Percentiles rank a stretch among this genome's conserved stretches.
phyloP scores from a whole-genome alignment of 148 eudicot genomes.

The Pharnaceum exiguum region DNA sequence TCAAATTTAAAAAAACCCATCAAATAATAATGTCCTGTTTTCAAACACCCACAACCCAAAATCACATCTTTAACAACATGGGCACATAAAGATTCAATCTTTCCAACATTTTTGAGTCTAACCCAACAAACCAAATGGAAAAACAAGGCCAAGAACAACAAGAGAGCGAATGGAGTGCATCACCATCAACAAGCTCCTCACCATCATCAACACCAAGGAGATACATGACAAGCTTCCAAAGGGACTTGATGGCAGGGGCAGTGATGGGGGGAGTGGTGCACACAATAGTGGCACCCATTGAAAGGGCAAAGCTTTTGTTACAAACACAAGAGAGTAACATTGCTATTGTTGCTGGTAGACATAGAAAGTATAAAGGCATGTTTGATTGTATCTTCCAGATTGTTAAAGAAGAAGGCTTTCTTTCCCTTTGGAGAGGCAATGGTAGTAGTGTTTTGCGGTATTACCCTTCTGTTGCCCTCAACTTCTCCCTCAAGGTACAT shows the following conservation, averaged over 20 bases:
- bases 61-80: background rate
- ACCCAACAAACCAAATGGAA: background rate
- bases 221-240: slow-evolving; percentile 47
- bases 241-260: slow-evolving; percentile 88
- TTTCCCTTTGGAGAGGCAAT: slow-evolving; percentile 94
- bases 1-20: background rate
- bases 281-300: slow-evolving; percentile 94
- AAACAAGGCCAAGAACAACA: slow-evolving; percentile 11
- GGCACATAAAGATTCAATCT: too few species aligned
- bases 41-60: background rate
- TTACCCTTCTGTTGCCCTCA: slow-evolving; percentile 97
- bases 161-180: too few species aligned
- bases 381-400: slow-evolving; percentile 62
- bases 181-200: background rate
- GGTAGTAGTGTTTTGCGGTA: slow-evolving; percentile 85
- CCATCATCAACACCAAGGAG: slow-evolving; percentile 10
- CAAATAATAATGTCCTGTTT: background rate
- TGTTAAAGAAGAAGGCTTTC: slow-evolving; percentile 66
- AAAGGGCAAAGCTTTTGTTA: slow-evolving; percentile 78
- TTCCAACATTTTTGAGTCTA: too few species aligned
- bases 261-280: slow-evolving; percentile 89
- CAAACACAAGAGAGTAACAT: slow-evolving; percentile 93
- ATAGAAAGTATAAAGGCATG: slow-evolving; percentile 83
- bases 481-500: slow-evolving; percentile 89
- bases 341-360: slow-evolving; percentile 62